These are phyloP conservation scores for Backusella australiensis DNA, from an alignment of 192 early-diverging fungal genomes.

Conservation along the genomic window DNA sequence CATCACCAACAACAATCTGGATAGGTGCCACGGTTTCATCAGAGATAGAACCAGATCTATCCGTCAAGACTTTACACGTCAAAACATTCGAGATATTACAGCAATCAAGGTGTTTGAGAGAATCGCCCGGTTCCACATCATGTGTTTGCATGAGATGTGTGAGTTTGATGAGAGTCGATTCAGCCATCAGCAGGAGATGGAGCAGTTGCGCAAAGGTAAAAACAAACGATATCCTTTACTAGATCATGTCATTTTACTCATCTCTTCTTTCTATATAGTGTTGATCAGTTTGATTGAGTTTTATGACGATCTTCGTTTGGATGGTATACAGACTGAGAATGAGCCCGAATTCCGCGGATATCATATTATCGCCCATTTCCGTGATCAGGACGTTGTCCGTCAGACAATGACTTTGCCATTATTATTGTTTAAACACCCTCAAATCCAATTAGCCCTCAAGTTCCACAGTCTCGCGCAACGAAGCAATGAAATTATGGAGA, in stretches of 20 bases:
- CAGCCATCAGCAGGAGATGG: slow-evolving; percentile 79
- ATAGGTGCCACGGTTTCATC: slow-evolving; percentile 77
- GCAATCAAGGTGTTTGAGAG: slow-evolving; percentile 74
- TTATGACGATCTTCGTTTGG: slow-evolving; percentile 72
- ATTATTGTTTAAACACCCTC: slow-evolving; percentile 53
- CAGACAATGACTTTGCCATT: slow-evolving; percentile 57
- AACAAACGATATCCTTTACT: neutral
- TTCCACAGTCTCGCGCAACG: slow-evolving; percentile 61
- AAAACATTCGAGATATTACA: slow-evolving; percentile 70
- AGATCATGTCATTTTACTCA: neutral
- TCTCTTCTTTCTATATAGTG: slow-evolving; percentile 35
- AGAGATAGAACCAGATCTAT: slow-evolving; percentile 85
- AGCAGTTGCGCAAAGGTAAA: slow-evolving; percentile 86
- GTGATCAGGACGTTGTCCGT: slow-evolving; percentile 69
- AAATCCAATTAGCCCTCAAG: slow-evolving; percentile 68
- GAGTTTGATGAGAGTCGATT: slow-evolving; percentile 56
- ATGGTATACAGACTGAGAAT: slow-evolving; percentile 58
- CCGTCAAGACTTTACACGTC: slow-evolving; percentile 84
- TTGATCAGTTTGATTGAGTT: slow-evolving; percentile 83
- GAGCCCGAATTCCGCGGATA: no score
- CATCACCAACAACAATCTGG: slow-evolving; percentile 55
- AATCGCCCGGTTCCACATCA: slow-evolving; percentile 87
- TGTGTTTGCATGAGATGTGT: slow-evolving; percentile 72
- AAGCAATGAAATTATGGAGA: slow-evolving; percentile 41
- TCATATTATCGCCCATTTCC: slow-evolving; percentile 73